Evolutionary conservation across 2,329 filamentous ascomycete genomes (phyloP), one percentile per base, ranked within the genome.

Genomic region (Colletotrichum brevisporum): DNA sequence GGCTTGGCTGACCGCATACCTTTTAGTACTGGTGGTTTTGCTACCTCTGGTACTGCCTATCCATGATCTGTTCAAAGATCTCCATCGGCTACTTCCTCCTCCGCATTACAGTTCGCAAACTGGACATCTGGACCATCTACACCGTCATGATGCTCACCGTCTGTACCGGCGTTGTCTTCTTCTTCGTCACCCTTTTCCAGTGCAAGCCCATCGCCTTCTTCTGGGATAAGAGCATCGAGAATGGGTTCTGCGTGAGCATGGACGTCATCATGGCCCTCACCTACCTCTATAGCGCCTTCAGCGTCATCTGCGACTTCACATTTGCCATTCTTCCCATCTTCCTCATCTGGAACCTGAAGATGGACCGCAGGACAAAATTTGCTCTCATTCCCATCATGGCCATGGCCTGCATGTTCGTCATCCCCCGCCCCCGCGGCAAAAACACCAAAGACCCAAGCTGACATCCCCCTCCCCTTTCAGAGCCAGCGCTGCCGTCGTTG

Each of bases 311-410:
- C 56, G 87, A 89, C 75, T 83, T 88, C 55, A 83, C 82, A 0
- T 82, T 88, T 63, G 86, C 85, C 6, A 75, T 88, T n/a, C 74
- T 89, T 4, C 87, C 87, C 1, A 81, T 87, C 6, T 84, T 85
- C 68, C 79, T 91, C 6, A 82, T 91, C 2, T 85, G 82, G 79
- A 82, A 83, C 31, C 75, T 90, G 43, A 84, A 89, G 64, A 89
- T 91, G 84, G 83, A 84, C 54, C 73, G 71, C 8, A 82, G 80
- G 70, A 85, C 83, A 3, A 90, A 90, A 73, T 36, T 83, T 13
- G 82, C 87, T 1, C 79, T 90, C 16, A 83, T 84, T 12, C 80
- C 82, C 10, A 82, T 91, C 53, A 78, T 91, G 63, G 83, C 82
- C 8, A 83, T 90, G 79, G 90, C 88, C 43, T 88, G 88, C 74